A percentile compares a stretch with the other conserved stretches of the same genome.
Evolutionary conservation across 768 basidiomycete species (phyloP).

Genomic region (Coprinopsis strossmayeri): DNA sequence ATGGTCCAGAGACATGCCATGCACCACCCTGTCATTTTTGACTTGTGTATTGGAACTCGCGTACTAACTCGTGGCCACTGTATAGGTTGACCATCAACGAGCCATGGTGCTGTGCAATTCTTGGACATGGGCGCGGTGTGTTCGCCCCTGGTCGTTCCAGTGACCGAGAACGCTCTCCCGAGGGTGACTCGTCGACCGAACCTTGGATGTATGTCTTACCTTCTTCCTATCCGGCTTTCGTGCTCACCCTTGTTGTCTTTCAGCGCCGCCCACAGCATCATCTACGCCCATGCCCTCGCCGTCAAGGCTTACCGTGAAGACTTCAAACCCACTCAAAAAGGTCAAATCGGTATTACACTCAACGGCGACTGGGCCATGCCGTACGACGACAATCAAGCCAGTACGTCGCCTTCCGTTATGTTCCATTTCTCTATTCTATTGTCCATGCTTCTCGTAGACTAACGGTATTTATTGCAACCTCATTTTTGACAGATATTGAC

Average conservation of each 20-base stretch:
- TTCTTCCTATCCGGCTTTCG: slow-evolving; percentile 2
- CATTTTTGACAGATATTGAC: slow-evolving; percentile 41
- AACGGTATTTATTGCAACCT: not conserved
- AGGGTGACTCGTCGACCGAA: slow-evolving; percentile 60
- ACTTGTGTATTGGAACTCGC: too few species aligned
- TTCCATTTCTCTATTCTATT: not conserved
- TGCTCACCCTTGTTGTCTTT: slow-evolving; percentile 1
- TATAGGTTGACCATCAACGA: slow-evolving; percentile 69
- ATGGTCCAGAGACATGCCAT: too few species aligned
- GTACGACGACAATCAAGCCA: slow-evolving; percentile 61
- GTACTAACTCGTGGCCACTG: not conserved
- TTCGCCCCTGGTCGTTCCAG: slow-evolving; percentile 69
- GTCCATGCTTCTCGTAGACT: not conserved
- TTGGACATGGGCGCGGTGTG: slow-evolving; percentile 65
- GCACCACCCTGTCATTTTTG: not conserved
- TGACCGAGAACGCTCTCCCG: slow-evolving; percentile 50
- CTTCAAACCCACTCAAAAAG: slow-evolving; percentile 57
- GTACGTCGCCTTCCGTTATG: slow-evolving; percentile 31
- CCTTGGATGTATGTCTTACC: slow-evolving; percentile 55
- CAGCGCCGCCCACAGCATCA: slow-evolving; percentile 62
- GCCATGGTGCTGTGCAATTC: slow-evolving; percentile 64
- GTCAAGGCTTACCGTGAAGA: slow-evolving; percentile 61
- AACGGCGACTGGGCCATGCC: slow-evolving; percentile 76
- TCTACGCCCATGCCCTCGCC: slow-evolving; percentile 64
- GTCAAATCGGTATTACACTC: slow-evolving; percentile 72